Percentiles rank a stretch among this genome's conserved stretches.
Evolutionary conservation across 2,329 filamentous ascomycete genomes (phyloP).

Genomic region (Paecilomyces niveus): DNA sequence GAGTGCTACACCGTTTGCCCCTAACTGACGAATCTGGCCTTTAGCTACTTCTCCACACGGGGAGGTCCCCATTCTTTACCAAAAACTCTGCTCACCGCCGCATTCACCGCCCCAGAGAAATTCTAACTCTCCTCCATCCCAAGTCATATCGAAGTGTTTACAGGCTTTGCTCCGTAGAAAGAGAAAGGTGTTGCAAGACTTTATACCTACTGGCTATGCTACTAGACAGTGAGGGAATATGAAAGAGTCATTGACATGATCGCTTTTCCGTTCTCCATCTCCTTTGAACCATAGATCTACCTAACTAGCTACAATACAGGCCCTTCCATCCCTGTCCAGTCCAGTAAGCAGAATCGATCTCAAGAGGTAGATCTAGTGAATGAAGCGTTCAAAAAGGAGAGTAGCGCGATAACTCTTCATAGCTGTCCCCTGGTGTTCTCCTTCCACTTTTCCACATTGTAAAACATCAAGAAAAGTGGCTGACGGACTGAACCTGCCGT

Average conservation of each 20-base stretch:
- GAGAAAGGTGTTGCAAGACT: too few relatives aligned
- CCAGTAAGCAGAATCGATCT: slow-evolving; percentile 2
- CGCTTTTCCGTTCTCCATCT: slow-evolving; percentile 5
- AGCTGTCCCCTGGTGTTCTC: slow-evolving; percentile 5
- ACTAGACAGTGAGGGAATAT: background rate
- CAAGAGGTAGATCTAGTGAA: slow-evolving; percentile 1
- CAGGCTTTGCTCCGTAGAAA: too few relatives aligned
- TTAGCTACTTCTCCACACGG: background rate
- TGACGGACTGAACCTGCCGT: slow-evolving; percentile 5
- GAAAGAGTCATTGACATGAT: slow-evolving; percentile 1
- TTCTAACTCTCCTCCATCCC: too few relatives aligned
- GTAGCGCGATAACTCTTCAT: slow-evolving; percentile 4
- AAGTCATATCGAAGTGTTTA: too few relatives aligned
- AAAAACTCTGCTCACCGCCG: background rate
- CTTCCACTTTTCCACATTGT: slow-evolving; percentile 7
- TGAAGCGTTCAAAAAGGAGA: slow-evolving; percentile 5
- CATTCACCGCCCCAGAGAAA: background rate
- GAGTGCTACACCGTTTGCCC: background rate
- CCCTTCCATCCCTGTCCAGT: slow-evolving; percentile 12
- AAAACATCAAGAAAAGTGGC: slow-evolving; percentile 6
- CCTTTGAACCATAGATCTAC: slow-evolving; percentile 11
- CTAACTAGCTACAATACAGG: slow-evolving; percentile 22
- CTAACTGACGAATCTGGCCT: background rate
- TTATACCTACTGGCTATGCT: background rate
- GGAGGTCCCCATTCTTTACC: background rate